Evolutionary conservation across 805 yeast genomes (phyloP).

Genomic region (Yarrowia porcina): DNA sequence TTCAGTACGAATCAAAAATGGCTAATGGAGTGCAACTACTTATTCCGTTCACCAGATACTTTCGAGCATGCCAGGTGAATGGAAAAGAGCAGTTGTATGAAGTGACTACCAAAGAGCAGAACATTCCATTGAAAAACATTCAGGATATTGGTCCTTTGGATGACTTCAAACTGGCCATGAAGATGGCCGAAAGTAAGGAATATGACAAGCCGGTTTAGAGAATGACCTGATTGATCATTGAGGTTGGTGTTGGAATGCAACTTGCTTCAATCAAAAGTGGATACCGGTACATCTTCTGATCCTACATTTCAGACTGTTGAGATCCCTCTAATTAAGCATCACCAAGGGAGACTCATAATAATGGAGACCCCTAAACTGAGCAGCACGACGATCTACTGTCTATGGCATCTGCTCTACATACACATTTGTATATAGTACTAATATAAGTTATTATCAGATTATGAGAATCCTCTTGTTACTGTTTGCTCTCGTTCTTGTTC

Average conservation of each 20-base stretch:
- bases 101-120: background rate
- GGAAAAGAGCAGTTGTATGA: constrained; percentile 6
- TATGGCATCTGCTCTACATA: background rate
- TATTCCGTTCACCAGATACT: constrained; percentile 34
- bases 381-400: background rate
- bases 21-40: constrained; percentile 24
- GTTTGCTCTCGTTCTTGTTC: background rate
- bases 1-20: constrained; percentile 35
- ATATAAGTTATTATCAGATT: constrained; percentile 5
- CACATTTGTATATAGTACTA: background rate
- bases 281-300: too few species aligned
- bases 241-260: too few species aligned
- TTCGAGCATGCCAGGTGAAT: constrained; percentile 29
- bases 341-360: background rate
- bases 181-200: background rate
- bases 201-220: background rate
- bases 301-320: too few species aligned
- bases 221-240: too few species aligned
- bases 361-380: background rate
- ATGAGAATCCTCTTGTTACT: too few species aligned
- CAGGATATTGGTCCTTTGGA: background rate
- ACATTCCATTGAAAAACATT: background rate
- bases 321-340: background rate
- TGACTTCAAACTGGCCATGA: constrained; percentile 4
- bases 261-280: too few species aligned